A percentile compares a stretch with the other conserved stretches of the same genome.
phyloP scores from a whole-genome alignment of 257 asterid genomes.

The Ophiorrhiza pumila region DNA sequence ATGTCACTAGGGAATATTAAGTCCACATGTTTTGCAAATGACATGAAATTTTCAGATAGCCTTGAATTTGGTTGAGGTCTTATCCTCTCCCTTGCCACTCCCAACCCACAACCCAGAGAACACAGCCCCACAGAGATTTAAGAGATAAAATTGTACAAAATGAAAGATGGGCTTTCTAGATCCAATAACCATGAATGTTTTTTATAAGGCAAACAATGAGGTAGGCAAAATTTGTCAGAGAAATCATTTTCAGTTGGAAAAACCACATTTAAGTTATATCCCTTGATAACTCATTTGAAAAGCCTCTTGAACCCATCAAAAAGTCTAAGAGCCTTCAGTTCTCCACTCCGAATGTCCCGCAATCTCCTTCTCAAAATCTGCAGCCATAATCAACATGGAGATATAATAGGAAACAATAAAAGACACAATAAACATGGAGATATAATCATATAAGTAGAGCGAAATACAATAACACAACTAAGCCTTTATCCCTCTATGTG shows the following conservation, averaged over 20 bases:
- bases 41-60: too few species aligned
- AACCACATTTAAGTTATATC: neutral
- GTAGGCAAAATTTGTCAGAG: neutral
- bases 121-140: too few species aligned
- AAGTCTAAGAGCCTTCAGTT: conserved; percentile 58
- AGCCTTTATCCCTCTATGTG: too few species aligned
- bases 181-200: neutral
- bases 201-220: neutral
- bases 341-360: conserved; percentile 81
- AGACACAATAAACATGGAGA: neutral
- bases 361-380: conserved; percentile 87
- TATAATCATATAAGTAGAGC: too few species aligned
- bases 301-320: conserved; percentile 62
- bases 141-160: too few species aligned
- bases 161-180: neutral
- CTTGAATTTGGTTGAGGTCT: too few species aligned
- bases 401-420: neutral
- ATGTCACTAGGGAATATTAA: too few species aligned
- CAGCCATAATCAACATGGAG: neutral
- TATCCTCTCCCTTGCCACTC: too few species aligned
- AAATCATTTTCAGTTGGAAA: neutral
- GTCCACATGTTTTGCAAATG: too few species aligned
- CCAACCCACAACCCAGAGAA: too few species aligned
- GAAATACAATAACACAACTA: too few species aligned
- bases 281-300: conserved; percentile 44